Conservation (phyloP, 2,329 filamentous ascomycete species). For the Exserohilum rostratum region DNA sequence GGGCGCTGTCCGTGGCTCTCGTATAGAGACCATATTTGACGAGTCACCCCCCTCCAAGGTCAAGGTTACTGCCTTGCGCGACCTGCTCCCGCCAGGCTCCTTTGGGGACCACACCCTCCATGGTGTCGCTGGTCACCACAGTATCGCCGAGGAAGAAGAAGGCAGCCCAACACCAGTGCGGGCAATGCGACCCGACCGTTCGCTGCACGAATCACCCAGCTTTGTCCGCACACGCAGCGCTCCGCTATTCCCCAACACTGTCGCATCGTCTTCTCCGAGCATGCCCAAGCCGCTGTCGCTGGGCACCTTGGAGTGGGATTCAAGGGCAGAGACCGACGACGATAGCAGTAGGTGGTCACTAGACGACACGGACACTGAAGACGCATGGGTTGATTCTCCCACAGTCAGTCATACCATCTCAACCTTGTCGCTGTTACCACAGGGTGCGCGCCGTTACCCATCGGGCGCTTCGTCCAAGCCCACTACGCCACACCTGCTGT, state of each 20-base stretch:
- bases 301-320: slow-evolving; percentile 50
- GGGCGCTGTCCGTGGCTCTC: slow-evolving; percentile 68
- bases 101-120: slow-evolving; percentile 47
- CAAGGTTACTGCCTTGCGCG: slow-evolving; percentile 54
- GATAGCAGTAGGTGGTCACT: slow-evolving; percentile 51
- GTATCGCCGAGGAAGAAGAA: slow-evolving; percentile 59
- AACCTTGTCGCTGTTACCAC: slow-evolving; percentile 42
- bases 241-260: slow-evolving; percentile 49
- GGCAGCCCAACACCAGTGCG: slow-evolving; percentile 56
- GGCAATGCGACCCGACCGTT: slow-evolving; percentile 48
- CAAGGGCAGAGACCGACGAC: slow-evolving; percentile 46
- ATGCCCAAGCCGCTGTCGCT: slow-evolving; percentile 51
- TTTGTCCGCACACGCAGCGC: slow-evolving; percentile 33
- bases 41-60: slow-evolving; percentile 66
- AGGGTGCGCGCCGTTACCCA: slow-evolving; percentile 37
- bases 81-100: slow-evolving; percentile 56
- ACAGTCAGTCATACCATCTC: slow-evolving; percentile 39
- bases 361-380: slow-evolving; percentile 47
- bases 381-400: slow-evolving; percentile 49
- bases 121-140: slow-evolving; percentile 48
- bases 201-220: slow-evolving; percentile 46
- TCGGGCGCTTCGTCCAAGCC: slow-evolving; percentile 44
- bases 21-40: slow-evolving; percentile 80
- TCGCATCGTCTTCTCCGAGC: slow-evolving; percentile 54
- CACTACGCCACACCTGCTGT: slow-evolving; percentile 48